A percentile compares a stretch with the other conserved stretches of the same genome.
Evolutionary conservation across 768 basidiomycete genomes (phyloP).

Genomic region (Trametes sanguinea): DNA sequence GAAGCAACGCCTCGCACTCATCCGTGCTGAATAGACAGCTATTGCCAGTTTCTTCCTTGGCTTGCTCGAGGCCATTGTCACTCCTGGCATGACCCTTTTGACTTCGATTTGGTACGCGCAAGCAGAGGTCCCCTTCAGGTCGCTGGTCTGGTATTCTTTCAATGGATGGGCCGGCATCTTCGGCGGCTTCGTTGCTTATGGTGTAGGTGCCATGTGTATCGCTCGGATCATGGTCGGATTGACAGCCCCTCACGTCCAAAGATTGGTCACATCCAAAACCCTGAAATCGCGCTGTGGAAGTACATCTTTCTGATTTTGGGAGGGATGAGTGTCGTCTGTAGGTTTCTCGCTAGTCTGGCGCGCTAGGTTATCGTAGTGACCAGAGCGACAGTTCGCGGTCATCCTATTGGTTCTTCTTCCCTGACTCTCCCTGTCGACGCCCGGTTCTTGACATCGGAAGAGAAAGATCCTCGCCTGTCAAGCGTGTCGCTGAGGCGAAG

Average conservation of each 20-base stretch:
- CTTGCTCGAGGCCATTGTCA: constrained; percentile 23
- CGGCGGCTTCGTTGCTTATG: constrained; percentile 23
- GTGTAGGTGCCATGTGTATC: constrained; percentile 1
- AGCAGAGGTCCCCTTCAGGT: constrained; percentile 21
- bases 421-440: constrained; percentile 40
- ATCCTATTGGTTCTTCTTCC: constrained; percentile 37
- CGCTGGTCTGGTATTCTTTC: constrained; percentile 26
- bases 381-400: constrained; percentile 15
- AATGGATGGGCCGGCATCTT: constrained; percentile 27
- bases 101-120: constrained; percentile 26
- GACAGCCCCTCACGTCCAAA: not conserved
- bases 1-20: not conserved
- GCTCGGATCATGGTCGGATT: not conserved
- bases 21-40: not conserved
- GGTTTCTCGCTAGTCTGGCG: not conserved
- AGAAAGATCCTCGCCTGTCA: constrained; percentile 39
- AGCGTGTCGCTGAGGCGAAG: constrained; percentile 38
- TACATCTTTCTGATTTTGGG: constrained; percentile 26
- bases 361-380: not conserved
- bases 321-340: constrained; percentile 19
- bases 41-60: constrained; percentile 21
- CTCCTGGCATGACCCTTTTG: constrained; percentile 21
- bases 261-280: constrained; percentile 22
- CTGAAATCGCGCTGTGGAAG: constrained; percentile 21
- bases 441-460: constrained; percentile 32